Conservation (phyloP, 164 flowering plant species). For the Vitis riparia region DNA sequence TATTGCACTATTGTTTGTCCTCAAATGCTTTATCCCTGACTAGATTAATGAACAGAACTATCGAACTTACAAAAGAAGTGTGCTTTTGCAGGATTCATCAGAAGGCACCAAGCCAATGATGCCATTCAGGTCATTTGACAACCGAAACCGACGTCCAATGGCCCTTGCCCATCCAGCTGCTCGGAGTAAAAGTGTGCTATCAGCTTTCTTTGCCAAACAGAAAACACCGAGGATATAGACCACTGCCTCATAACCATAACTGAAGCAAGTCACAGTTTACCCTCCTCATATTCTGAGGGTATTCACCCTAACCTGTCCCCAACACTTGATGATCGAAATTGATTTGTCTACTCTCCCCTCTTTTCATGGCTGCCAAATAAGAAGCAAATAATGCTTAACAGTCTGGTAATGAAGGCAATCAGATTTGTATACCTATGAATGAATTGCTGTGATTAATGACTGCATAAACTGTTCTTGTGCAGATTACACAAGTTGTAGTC, state of each 20-base stretch:
- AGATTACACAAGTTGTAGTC: neutral
- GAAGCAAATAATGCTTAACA: slow-evolving; percentile 10
- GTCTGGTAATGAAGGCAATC: slow-evolving; percentile 6
- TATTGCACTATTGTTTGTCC: neutral
- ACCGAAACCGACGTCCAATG: slow-evolving; percentile 33
- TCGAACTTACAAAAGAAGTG: neutral
- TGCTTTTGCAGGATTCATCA: slow-evolving; percentile 46
- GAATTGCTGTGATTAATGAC: neutral
- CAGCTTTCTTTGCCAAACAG: slow-evolving; percentile 69
- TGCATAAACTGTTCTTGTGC: neutral
- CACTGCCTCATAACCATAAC: slow-evolving; percentile 23
- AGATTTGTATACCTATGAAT: neutral
- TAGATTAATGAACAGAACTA: neutral
- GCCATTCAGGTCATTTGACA: slow-evolving; percentile 59
- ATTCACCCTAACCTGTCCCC: slow-evolving; percentile 5
- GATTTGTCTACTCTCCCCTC: neutral
- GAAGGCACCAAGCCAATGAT: slow-evolving; percentile 51
- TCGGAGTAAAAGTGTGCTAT: slow-evolving; percentile 82
- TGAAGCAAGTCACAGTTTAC: neutral
- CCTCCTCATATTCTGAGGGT: neutral
- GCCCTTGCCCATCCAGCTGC: slow-evolving; percentile 40
- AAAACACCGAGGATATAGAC: slow-evolving; percentile 51
- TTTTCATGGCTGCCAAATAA: slow-evolving; percentile 13
- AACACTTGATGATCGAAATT: neutral
- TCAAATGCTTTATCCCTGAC: neutral